phyloP scores from a whole-genome alignment of 2,329 filamentous ascomycete species.

The Falciphora oryzae region DNA sequence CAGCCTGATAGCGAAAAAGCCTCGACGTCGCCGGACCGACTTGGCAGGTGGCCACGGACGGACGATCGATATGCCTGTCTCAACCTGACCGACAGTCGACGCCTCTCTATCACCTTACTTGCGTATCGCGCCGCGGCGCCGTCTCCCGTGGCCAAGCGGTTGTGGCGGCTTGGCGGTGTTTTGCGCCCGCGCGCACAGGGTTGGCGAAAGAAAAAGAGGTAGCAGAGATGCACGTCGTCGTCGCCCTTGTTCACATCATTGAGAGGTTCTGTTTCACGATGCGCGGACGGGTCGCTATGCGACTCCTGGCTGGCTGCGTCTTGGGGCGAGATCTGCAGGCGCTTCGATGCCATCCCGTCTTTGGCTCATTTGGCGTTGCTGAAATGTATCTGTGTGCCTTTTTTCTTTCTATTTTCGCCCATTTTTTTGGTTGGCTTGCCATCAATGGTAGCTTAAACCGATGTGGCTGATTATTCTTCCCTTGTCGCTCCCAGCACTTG shows the following conservation, averaged over 20 bases:
- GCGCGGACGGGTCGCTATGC: neutral
- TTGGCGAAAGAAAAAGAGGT: too few relatives aligned
- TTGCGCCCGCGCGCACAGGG: neutral
- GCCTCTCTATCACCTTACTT: neutral
- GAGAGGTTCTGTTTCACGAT: neutral
- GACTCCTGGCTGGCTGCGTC: neutral
- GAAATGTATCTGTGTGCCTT: neutral
- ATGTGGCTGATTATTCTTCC: neutral
- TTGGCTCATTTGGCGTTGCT: neutral
- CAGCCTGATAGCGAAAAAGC: neutral
- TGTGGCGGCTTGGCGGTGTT: neutral
- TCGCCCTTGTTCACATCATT: neutral
- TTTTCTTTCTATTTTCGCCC: too few relatives aligned
- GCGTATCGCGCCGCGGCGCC: neutral
- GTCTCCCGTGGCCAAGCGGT: neutral
- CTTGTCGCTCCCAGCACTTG: neutral
- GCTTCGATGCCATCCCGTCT: neutral
- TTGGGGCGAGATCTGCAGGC: neutral
- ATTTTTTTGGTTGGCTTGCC: too few relatives aligned
- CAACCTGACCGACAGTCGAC: too few relatives aligned
- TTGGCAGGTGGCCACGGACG: neutral
- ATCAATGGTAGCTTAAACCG: neutral
- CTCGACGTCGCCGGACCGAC: neutral
- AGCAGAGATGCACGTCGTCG: neutral
- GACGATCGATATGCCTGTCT: neutral